Conservation (phyloP, 106 monocot genomes). For the Cymbidium sinense region DNA sequence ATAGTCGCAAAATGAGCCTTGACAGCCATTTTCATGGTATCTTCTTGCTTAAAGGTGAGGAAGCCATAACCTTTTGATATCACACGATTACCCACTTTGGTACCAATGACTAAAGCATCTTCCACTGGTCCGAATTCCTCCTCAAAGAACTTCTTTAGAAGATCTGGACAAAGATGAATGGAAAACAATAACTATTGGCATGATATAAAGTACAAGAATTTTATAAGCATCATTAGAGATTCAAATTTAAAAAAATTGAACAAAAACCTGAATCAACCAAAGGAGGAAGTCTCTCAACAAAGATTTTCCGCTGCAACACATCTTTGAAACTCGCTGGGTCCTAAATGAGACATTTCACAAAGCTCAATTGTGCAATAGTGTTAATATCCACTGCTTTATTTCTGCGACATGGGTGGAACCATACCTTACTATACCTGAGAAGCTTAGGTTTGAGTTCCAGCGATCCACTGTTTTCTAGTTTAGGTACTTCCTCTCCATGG, state of each 20-base stretch:
- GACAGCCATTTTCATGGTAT: constrained; percentile 9
- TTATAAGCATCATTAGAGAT: neutral
- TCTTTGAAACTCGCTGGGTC: neutral
- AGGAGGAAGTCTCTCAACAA: constrained; percentile 29
- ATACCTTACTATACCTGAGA: neutral
- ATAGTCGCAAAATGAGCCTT: constrained; percentile 22
- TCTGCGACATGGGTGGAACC: neutral
- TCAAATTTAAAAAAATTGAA: neutral
- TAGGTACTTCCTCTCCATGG: constrained; percentile 14
- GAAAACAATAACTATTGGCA: neutral
- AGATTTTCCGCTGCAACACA: constrained; percentile 18
- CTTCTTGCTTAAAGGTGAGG: constrained; percentile 22
- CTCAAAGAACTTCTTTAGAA: constrained; percentile 24
- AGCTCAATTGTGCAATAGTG: neutral
- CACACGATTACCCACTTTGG: neutral
- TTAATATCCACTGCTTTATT: neutral
- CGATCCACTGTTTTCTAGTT: neutral
- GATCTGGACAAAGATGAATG: constrained; percentile 6
- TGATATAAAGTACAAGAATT: neutral
- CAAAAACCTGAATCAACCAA: constrained; percentile 25
- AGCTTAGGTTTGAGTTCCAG: neutral
- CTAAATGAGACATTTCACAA: neutral
- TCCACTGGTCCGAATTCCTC: constrained; percentile 31
- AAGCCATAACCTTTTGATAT: constrained; percentile 33
- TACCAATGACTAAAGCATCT: constrained; percentile 21